Evolutionary conservation across 495 filamentous ascomycete species (phyloP), one percentile per base, ranked within the genome.

Genomic region (Cercophora sp.): DNA sequence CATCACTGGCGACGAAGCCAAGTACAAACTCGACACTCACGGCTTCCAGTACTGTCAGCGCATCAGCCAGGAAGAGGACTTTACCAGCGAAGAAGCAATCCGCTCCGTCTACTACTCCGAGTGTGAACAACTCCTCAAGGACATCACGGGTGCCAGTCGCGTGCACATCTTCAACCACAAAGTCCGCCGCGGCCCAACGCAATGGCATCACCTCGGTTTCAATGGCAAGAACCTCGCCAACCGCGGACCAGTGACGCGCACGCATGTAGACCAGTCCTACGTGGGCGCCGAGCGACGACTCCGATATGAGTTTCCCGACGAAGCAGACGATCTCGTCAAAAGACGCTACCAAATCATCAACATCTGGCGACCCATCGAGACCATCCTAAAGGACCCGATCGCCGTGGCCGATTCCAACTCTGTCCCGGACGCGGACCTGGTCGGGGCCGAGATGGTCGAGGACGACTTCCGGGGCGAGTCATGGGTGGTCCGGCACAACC

Each of bases 81-180:
- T 89, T 69, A 67, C 65, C 9, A 79, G 87, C 51, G 81, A 85
- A 5, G 76, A 78, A 20, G 57, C 77, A 27, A 84, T 89, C 59
- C 73, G 77, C 54, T 60, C 57, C 1, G 62, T 69, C 13, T 89
- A 88, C 62, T 87, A 86, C 51, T 71, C 78, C 0, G 85, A 88
- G 60, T 78, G 75, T 25, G 74, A 80, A 52, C 61, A 79, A 39
- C 63, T 88, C 5, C 58, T 88, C 22, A 70, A 83, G n/a, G 66
- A 80, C 8, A 78, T 86, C 18, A 83, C 85, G 6, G 85, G 82
- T 10, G 77, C 78, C 3, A 69, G 82, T 24, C 71, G 78, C 22
- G 61, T 87, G 62, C 77, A 81, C 73, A 82, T 87, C 65, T 89
- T 87, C 67, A 84, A 89, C 71, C 83, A 87, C 65, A 88, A 84